Evolutionary conservation across 2,329 filamentous ascomycete species (phyloP).

Genomic region (Claviceps maximensis): DNA sequence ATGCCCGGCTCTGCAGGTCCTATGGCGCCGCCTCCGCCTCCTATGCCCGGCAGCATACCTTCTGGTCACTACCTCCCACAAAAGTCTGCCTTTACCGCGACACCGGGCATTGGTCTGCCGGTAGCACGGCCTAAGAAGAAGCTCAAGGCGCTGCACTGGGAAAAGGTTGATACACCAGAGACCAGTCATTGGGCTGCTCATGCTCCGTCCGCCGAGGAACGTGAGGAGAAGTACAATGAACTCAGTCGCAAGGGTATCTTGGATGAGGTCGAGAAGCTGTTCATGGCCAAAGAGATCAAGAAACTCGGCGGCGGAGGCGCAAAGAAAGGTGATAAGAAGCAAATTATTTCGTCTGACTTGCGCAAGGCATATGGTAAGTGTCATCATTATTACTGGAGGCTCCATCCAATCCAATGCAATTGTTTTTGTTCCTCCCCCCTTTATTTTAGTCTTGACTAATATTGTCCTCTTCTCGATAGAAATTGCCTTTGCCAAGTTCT

Average conservation of each 20-base stretch:
- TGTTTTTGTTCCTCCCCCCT: background rate
- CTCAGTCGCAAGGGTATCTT: slow-evolving; percentile 88
- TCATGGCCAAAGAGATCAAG: slow-evolving; percentile 95
- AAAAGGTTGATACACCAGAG: slow-evolving; percentile 88
- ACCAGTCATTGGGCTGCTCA: slow-evolving; percentile 88
- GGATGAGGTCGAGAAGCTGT: slow-evolving; percentile 94
- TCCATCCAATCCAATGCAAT: background rate
- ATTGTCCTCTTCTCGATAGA: slow-evolving; percentile 27
- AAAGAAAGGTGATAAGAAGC: slow-evolving; percentile 92
- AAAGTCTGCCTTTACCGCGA: slow-evolving; percentile 39
- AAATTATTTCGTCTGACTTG: slow-evolving; percentile 83
- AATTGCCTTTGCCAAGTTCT: slow-evolving; percentile 90
- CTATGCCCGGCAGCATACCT: slow-evolving; percentile 49
- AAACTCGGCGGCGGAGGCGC: slow-evolving; percentile 56
- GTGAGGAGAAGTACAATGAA: slow-evolving; percentile 92
- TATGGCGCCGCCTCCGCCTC: slow-evolving; percentile 29
- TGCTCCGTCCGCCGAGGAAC: slow-evolving; percentile 70
- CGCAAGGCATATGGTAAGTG: slow-evolving; percentile 68
- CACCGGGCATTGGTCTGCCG: slow-evolving; percentile 53
- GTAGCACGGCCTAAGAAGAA: slow-evolving; percentile 94
- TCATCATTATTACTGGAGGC: background rate
- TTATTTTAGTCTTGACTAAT: background rate
- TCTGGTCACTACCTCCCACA: slow-evolving; percentile 66
- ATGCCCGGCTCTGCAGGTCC: slow-evolving; percentile 30
- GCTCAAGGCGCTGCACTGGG: slow-evolving; percentile 98